A percentile compares a stretch with the other conserved stretches of the same genome.
Conservation (phyloP, 2,329 filamentous ascomycete genomes). For the Trichoderma sp. region DNA sequence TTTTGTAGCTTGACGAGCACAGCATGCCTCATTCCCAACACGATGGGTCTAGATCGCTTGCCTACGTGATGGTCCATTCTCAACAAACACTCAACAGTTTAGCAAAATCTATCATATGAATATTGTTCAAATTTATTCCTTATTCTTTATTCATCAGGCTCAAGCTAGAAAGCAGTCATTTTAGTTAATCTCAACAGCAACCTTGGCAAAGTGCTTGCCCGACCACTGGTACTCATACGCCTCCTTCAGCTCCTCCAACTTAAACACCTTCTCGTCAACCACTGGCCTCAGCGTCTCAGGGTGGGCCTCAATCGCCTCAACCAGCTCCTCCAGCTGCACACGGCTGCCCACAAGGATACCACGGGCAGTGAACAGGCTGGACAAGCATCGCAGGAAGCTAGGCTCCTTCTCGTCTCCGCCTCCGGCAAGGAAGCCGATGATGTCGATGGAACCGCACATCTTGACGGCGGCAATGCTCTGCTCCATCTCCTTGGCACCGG, state of each 20-base stretch:
- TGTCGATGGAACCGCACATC: slow-evolving; percentile 46
- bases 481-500: slow-evolving; percentile 42
- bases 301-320: slow-evolving; percentile 46
- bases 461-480: slow-evolving; percentile 47
- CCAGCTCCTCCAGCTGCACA: slow-evolving; percentile 52
- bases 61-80: neutral
- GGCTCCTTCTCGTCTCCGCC: slow-evolving; percentile 24
- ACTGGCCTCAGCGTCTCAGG: slow-evolving; percentile 45
- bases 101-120: no score
- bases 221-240: slow-evolving; percentile 42
- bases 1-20: neutral
- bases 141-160: neutral
- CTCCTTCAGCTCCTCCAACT: slow-evolving; percentile 45
- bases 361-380: slow-evolving; percentile 40
- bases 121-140: neutral
- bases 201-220: slow-evolving; percentile 41
- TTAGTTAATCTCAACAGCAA: slow-evolving; percentile 33
- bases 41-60: neutral
- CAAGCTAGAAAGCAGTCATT: neutral
- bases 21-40: neutral
- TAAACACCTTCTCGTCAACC: slow-evolving; percentile 42
- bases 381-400: slow-evolving; percentile 36
- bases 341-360: slow-evolving; percentile 48
- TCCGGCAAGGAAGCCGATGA: slow-evolving; percentile 40
- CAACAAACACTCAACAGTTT: neutral